These are phyloP conservation scores for Kazachstania kunashirensis DNA, from an alignment of 805 yeast genomes.

Conservation along the genomic window DNA sequence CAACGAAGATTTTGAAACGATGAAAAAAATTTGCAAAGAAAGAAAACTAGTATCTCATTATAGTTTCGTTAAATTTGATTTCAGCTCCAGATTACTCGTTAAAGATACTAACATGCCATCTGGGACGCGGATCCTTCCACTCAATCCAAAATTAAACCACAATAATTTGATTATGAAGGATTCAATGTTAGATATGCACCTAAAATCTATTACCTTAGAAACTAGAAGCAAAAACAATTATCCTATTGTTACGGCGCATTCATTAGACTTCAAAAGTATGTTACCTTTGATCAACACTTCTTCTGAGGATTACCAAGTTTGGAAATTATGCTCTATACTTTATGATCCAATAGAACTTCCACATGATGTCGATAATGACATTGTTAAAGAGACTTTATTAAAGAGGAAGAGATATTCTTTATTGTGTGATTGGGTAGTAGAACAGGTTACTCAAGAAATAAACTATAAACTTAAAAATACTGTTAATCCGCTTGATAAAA, in stretches of 20 bases:
- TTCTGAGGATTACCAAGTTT: slow-evolving; percentile 27
- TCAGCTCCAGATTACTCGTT: slow-evolving; percentile 13
- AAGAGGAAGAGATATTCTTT: slow-evolving; percentile 35
- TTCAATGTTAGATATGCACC: slow-evolving; percentile 12
- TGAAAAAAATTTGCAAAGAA: slow-evolving; percentile 24
- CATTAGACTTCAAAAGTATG: slow-evolving; percentile 26
- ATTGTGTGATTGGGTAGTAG: slow-evolving; percentile 50
- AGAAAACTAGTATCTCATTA: slow-evolving; percentile 17
- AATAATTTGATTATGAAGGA: background rate
- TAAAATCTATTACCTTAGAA: slow-evolving; percentile 15
- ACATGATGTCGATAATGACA: slow-evolving; percentile 16
- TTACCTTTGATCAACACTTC: slow-evolving; percentile 10
- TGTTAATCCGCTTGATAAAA: slow-evolving; percentile 38
- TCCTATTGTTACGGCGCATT: slow-evolving; percentile 32
- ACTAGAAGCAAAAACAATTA: slow-evolving; percentile 27
- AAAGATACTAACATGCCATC: slow-evolving; percentile 5
- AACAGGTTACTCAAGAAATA: slow-evolving; percentile 33
- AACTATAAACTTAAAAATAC: slow-evolving; percentile 23
- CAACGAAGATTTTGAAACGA: slow-evolving; percentile 26
- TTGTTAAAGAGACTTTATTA: slow-evolving; percentile 18
- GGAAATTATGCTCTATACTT: slow-evolving; percentile 54
- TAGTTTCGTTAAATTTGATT: slow-evolving; percentile 18
- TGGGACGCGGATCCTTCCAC: slow-evolving; percentile 7
- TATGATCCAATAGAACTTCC: slow-evolving; percentile 38
- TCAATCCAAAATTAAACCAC: background rate